phyloP scores from a whole-genome alignment of 2,329 filamentous ascomycete species.

The Aspergillus sp. region DNA sequence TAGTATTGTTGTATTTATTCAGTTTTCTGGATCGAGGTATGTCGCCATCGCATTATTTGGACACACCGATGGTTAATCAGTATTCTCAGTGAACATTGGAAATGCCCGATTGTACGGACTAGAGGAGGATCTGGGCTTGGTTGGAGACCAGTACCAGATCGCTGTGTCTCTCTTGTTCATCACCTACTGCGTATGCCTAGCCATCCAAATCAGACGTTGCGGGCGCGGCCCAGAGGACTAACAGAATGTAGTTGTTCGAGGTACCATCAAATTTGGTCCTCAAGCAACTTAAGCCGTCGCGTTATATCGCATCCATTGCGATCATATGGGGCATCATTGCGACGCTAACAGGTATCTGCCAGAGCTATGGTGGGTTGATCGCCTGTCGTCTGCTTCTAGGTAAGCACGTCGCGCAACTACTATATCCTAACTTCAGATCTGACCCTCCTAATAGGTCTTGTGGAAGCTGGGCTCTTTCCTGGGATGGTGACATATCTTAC shows the following conservation, averaged over 20 bases:
- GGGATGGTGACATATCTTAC: slow-evolving; percentile 62
- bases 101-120: slow-evolving; percentile 60
- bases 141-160: slow-evolving; percentile 60
- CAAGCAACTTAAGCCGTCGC: slow-evolving; percentile 54
- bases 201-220: not conserved
- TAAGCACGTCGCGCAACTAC: too few species aligned
- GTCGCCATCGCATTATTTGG: slow-evolving; percentile 3
- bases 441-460: slow-evolving; percentile 38
- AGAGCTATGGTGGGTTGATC: slow-evolving; percentile 58
- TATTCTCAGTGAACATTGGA: slow-evolving; percentile 56
- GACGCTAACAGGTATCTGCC: slow-evolving; percentile 53
- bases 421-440: too few species aligned
- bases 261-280: slow-evolving; percentile 58
- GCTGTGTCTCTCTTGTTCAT: slow-evolving; percentile 61
- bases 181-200: slow-evolving; percentile 46
- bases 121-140: slow-evolving; percentile 53
- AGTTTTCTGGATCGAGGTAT: slow-evolving; percentile 60
- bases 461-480: slow-evolving; percentile 64
- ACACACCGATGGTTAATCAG: slow-evolving; percentile 6
- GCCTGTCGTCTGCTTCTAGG: slow-evolving; percentile 58
- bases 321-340: slow-evolving; percentile 50
- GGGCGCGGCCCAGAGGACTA: not conserved
- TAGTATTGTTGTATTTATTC: slow-evolving; percentile 54
- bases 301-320: slow-evolving; percentile 50
- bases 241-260: slow-evolving; percentile 43